A percentile compares a stretch with the other conserved stretches of the same genome.
Evolutionary conservation across 2,329 filamentous ascomycete species (phyloP).

Genomic region (Colletotrichum sp.): DNA sequence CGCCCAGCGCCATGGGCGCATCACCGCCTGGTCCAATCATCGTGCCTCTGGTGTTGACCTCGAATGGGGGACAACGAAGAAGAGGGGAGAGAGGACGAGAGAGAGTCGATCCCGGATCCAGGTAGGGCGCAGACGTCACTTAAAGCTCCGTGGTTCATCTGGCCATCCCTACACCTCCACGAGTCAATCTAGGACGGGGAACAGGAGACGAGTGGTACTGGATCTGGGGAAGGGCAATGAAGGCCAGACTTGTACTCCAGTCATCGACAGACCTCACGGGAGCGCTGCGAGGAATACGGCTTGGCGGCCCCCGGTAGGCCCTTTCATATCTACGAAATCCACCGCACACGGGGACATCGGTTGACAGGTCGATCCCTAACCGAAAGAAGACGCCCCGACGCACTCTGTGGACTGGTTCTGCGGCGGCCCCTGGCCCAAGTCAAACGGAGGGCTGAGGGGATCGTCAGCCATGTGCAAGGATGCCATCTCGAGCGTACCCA

Average conservation of each 20-base stretch:
- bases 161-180: background rate
- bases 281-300: background rate
- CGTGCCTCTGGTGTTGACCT: background rate
- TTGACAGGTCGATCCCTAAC: conserved; percentile 9
- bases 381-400: background rate
- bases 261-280: background rate
- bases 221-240: background rate
- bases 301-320: background rate
- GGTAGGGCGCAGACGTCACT: background rate
- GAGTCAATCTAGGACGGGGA: background rate
- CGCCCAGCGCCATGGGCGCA: conserved; percentile 19
- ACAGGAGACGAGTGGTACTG: background rate
- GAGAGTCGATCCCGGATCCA: background rate
- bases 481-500: background rate
- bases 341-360: background rate
- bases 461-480: background rate
- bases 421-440: background rate
- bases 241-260: background rate
- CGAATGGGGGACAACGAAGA: background rate
- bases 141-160: conserved; percentile 4
- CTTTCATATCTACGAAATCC: background rate
- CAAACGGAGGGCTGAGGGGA: background rate
- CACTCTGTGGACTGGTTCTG: background rate
- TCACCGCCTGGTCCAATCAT: conserved; percentile 21
- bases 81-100: background rate